Base-by-base conservation (phyloP, 2,329 filamentous ascomycete genomes). In the Microdochium paspali region DNA sequence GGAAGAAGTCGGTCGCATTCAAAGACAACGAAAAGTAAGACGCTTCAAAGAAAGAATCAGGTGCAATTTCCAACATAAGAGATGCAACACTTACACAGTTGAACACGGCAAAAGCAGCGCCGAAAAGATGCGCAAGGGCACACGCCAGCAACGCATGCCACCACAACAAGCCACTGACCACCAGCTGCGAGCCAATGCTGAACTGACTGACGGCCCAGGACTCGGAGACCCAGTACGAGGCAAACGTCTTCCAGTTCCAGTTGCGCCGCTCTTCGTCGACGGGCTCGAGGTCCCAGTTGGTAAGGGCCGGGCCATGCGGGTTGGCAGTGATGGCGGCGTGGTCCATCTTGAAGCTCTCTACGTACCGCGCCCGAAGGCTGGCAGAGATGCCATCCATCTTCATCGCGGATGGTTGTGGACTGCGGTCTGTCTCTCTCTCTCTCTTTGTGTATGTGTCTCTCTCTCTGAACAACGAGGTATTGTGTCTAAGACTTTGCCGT, bases 161-260 rank as follows among this genome's bases (percentile, higher is more conserved):
- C 35, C 35, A 40, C 6, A 40, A 20, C 35, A 40, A 18, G 12
- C 35, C 35, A 18, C 35, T 40, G 35, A 40, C 35, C n/a, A 40
- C 35, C 35, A 40, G 15, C 35, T 40, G 35, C 5, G 35, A 40
- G 12, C 35, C 35, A 21, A 40, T 40, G 15, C n/a, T 20, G 35
- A 40, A 40, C 18, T 20, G 15, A 9, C 13, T 40, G 15, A 40
- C 35, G 35, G 15, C 35, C 35, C 35, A 40, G n/a, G 35, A 40
- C 18, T 40, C 35, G 18, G 35, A 20, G 6, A 40, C n/a, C 35
- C 35, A 40, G 35, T 40, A 40, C 18, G 35, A 3, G 35, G 13
- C 35, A 12, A 40, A 40, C 35, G 35, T 40, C 35, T 40, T 40
- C 35, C 35, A 40, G 35, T 40, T 40, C 35, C 35, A 40, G 35